These are phyloP conservation scores for Eucalyptus regnans DNA, from an alignment of 345 rosid genomes.

Conservation along the genomic window DNA sequence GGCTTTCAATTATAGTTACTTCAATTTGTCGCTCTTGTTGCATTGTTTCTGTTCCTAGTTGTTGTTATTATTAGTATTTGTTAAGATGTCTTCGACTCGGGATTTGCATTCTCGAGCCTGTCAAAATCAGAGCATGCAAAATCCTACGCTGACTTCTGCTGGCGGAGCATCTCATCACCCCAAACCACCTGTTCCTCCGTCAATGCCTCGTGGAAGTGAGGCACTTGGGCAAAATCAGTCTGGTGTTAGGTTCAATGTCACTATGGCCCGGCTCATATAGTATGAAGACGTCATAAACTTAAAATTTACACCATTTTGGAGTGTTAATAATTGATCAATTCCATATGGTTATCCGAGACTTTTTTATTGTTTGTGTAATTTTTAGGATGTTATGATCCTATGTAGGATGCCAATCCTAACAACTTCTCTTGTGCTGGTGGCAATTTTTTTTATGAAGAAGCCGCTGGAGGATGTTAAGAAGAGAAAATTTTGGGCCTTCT, in stretches of 20 bases:
- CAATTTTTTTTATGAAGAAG: background rate
- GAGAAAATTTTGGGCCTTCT: background rate
- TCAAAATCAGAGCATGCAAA: background rate
- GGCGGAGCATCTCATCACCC: background rate
- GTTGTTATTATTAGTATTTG: background rate
- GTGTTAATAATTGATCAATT: background rate
- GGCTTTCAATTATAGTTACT: background rate
- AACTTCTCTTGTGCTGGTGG: background rate
- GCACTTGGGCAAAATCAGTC: background rate
- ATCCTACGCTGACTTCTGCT: background rate
- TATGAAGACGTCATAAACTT: background rate
- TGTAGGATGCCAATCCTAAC: background rate
- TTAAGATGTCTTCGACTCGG: background rate
- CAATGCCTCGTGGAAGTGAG: background rate
- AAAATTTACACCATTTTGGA: background rate
- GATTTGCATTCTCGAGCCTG: background rate
- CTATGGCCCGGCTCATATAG: background rate
- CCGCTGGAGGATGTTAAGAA: background rate
- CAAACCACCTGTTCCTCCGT: background rate
- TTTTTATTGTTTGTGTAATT: background rate
- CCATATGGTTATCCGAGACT: background rate
- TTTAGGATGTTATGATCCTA: background rate
- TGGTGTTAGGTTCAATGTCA: background rate
- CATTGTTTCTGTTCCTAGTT: background rate
- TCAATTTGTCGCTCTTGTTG: background rate